Base-by-base conservation (phyloP, 2,329 filamentous ascomycete genomes). In the Tolypocladium amazonense region DNA sequence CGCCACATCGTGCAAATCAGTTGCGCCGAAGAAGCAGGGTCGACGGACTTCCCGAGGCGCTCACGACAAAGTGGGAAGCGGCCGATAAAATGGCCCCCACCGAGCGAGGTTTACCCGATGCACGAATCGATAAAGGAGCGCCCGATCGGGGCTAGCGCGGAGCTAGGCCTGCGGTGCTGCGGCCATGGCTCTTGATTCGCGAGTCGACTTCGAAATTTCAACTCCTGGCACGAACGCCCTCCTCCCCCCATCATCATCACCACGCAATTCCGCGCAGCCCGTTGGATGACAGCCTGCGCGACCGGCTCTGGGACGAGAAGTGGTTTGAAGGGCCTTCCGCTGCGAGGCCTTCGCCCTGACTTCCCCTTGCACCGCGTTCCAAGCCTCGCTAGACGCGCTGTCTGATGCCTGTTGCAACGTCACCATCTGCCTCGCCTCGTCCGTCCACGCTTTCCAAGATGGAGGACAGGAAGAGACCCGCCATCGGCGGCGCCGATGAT, bases 381-480 rank as follows among this genome's bases (percentile, higher is more conserved):
- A 50, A 60, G 64, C 63, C 63, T 60, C 62, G 64, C 62, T 65
- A 66, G 64, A 70, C 69, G 70, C 70, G 69, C 67, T 66, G 82
- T 88, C 89, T 91, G 83, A 95, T 95, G 90, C 87, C 87, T 88
- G 84, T 89, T 84, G 86, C 89, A 79, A 88, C 89, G 78, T 83
- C 85, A 68, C 81, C 82, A 74, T 83, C 86, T 77, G 81, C 87
- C 76, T 76, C 78, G 72, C 82, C 87, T 81, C 85, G 86, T 84
- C 85, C 89, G 81, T 88, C 90, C 79, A 87, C 87, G 83, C 82
- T 90, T 78, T 81, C 86, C 81, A 96, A 94, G 85, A 99, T 97
- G 93, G 94, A 99, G 84, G 94, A 97, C 81, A 91, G 94, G 85
- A 99, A 99, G 85, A 87, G 94, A 85, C 89, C 92, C 72, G 90